These are phyloP conservation scores for Sugiyamaella floridensis DNA, from an alignment of 805 yeast genomes.

Conservation along the genomic window DNA sequence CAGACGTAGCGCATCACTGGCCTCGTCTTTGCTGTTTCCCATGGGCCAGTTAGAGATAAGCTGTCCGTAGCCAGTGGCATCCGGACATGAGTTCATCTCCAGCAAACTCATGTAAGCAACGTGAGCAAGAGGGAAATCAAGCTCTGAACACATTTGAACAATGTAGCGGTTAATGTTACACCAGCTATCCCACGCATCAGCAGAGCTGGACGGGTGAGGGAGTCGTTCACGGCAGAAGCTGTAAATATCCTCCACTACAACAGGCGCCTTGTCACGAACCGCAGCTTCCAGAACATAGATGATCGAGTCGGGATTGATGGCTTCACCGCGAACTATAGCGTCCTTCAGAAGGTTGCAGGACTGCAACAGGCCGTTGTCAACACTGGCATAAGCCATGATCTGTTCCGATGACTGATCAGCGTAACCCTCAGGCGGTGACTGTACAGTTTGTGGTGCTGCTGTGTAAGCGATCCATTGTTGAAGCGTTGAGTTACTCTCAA, in stretches of 20 bases:
- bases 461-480: slow-evolving; percentile 3
- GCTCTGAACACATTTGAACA: slow-evolving; percentile 22
- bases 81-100: slow-evolving; percentile 27
- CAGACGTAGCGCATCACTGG: slow-evolving; percentile 27
- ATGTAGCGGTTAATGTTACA: slow-evolving; percentile 23
- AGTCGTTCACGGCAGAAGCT: slow-evolving; percentile 11
- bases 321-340: slow-evolving; percentile 9
- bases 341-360: slow-evolving; percentile 15
- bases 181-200: slow-evolving; percentile 25
- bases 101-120: slow-evolving; percentile 23
- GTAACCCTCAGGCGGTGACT: neutral
- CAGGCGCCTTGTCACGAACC: neutral
- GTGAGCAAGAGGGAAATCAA: slow-evolving; percentile 21
- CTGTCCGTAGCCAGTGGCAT: slow-evolving; percentile 32
- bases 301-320: slow-evolving; percentile 18
- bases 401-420: slow-evolving; percentile 7
- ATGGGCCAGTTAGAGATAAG: slow-evolving; percentile 25
- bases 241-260: slow-evolving; percentile 9
- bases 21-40: slow-evolving; percentile 26
- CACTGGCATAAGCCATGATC: slow-evolving; percentile 17
- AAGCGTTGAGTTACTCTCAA: slow-evolving; percentile 6
- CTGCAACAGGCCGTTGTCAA: slow-evolving; percentile 8
- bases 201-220: slow-evolving; percentile 18
- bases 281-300: slow-evolving; percentile 18
- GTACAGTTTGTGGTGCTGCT: neutral